These are phyloP conservation scores for Vanilla planifolia DNA, from an alignment of 106 monocot genomes.

Conservation along the genomic window DNA sequence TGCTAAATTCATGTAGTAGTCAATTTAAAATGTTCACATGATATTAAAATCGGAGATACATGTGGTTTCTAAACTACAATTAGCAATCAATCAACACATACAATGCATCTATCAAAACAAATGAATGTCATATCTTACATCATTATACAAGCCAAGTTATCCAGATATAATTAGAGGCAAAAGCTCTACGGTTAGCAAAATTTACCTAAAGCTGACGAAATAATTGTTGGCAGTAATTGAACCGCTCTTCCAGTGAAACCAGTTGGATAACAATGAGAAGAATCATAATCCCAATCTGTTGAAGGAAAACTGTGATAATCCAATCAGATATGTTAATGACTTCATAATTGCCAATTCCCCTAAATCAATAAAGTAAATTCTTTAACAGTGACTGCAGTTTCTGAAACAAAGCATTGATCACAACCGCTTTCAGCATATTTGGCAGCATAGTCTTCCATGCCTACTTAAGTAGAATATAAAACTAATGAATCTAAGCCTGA, in stretches of 20 bases:
- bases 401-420: slow-evolving; percentile 6
- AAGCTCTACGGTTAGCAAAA: not conserved
- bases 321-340: not conserved
- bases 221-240: not conserved
- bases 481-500: not conserved
- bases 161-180: not conserved
- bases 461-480: not conserved
- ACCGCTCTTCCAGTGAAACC: not conserved
- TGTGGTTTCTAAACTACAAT: not conserved
- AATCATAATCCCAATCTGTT: not conserved
- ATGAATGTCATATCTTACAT: not conserved
- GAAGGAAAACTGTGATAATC: too few relatives aligned
- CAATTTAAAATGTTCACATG: not conserved
- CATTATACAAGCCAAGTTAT: not conserved
- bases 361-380: slow-evolving; percentile 3
- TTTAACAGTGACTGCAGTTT: not conserved
- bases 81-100: not conserved
- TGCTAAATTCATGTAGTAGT: too few relatives aligned
- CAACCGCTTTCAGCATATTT: not conserved
- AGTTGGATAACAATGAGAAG: not conserved
- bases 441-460: not conserved
- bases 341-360: not conserved
- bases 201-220: not conserved
- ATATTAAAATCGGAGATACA: not conserved
- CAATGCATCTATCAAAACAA: not conserved